Percentiles rank a stretch among this genome's conserved stretches.
Conservation (phyloP, 2,329 filamentous ascomycete species). For the Fusarium sp. region DNA sequence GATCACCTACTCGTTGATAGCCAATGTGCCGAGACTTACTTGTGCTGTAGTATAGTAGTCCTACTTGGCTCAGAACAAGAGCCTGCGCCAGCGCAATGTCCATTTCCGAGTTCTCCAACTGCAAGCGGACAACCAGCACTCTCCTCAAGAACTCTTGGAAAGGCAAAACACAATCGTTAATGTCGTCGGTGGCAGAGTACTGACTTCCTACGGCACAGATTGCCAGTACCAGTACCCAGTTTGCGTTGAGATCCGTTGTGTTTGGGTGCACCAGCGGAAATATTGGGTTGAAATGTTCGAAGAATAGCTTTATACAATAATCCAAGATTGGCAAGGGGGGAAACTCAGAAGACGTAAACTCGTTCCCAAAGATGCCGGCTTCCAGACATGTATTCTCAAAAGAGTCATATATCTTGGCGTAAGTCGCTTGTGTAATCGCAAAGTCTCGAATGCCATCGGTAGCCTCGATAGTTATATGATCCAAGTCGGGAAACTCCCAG, state of each 20-base stretch:
- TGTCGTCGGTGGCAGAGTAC: conserved; percentile 39
- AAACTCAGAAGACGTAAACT: conserved; percentile 30
- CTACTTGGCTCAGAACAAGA: conserved; percentile 30
- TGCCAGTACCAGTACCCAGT: conserved; percentile 41
- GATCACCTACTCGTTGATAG: neutral
- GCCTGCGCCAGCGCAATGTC: conserved; percentile 7
- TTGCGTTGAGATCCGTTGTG: conserved; percentile 6
- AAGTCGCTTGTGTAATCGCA: conserved; percentile 2
- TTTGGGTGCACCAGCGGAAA: conserved; percentile 47
- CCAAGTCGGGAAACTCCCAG: conserved; percentile 6
- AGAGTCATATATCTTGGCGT: conserved; percentile 5
- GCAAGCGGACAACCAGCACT: conserved; percentile 6
- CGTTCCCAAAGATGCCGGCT: neutral
- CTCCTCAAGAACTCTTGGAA: conserved; percentile 43
- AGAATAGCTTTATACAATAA: conserved; percentile 49
- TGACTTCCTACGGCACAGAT: conserved; percentile 42
- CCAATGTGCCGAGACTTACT: neutral
- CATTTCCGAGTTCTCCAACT: neutral
- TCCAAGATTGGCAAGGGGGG: conserved; percentile 44
- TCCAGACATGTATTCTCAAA: conserved; percentile 23
- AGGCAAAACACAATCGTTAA: conserved; percentile 33
- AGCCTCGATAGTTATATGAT: neutral
- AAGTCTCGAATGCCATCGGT: neutral
- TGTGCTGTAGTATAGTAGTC: conserved; percentile 9
- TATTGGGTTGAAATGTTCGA: conserved; percentile 48